These are phyloP conservation scores for Hyaloscypha variabilis DNA, from an alignment of 495 filamentous ascomycete genomes.

Conservation along the genomic window DNA sequence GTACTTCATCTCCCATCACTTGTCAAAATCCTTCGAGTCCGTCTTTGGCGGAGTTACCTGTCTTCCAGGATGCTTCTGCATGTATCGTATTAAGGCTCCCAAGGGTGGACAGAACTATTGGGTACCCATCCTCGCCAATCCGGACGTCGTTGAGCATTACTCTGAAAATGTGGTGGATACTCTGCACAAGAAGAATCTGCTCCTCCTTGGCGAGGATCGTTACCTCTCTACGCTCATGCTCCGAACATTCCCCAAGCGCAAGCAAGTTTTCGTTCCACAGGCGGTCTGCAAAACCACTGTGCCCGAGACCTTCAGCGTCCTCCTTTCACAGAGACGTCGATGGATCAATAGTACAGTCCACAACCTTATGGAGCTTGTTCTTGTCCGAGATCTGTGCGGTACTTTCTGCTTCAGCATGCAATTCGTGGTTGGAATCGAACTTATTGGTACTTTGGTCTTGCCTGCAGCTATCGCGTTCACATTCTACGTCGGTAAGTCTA, in stretches of 20 bases:
- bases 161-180: slow-evolving; percentile 99
- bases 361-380: slow-evolving; percentile 95
- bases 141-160: slow-evolving; percentile 98
- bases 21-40: slow-evolving; percentile 93
- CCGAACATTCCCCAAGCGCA: slow-evolving; percentile 97
- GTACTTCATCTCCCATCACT: slow-evolving; percentile 98
- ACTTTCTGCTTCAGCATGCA: slow-evolving; percentile 99
- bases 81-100: slow-evolving; percentile 99
- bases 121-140: slow-evolving; percentile 98
- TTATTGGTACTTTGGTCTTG: slow-evolving; percentile 91
- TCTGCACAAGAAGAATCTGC: slow-evolving; percentile 95
- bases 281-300: slow-evolving; percentile 98
- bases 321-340: slow-evolving; percentile 90
- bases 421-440: slow-evolving; percentile 94
- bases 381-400: slow-evolving; percentile 94
- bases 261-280: slow-evolving; percentile 97
- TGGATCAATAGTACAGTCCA: slow-evolving; percentile 99
- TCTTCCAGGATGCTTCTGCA: slow-evolving; percentile 98
- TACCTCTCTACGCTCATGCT: slow-evolving; percentile 98
- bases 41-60: slow-evolving; percentile 99
- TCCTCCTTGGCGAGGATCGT: slow-evolving; percentile 95
- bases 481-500: slow-evolving; percentile 84
- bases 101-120: slow-evolving; percentile 99
- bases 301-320: slow-evolving; percentile 87
- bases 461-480: slow-evolving; percentile 97